Base-by-base conservation (phyloP, 176 grass and related monocot species). In the Paspalum vaginatum region DNA sequence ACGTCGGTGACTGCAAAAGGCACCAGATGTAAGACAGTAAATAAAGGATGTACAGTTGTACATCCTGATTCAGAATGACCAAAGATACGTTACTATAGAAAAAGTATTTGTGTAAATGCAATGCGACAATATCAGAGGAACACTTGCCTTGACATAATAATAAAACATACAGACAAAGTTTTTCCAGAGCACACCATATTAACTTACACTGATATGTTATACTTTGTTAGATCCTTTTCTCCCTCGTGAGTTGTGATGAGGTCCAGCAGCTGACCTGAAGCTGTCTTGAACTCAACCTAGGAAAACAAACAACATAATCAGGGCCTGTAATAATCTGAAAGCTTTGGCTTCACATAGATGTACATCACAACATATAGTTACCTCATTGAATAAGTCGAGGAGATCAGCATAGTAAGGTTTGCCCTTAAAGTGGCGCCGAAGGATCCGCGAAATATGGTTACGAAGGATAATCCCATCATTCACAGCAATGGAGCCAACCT, bases 221-320 rank as follows among this genome's bases (percentile, higher is more conserved):
- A 99, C 81, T 95, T 99, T 21, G 86, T 91, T 37, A 95, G 85
- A 86, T 95, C 90, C 47, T 91, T 86, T 82, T 95, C 88, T 84
- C 93, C 91, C 86, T 99, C 96, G 10, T 99, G 92, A 57, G 96
- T 95, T 61, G 84, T 91, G 83, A 99, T 89, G 66, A 95, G 87
- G 77, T 99, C 96, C 44, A 99, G 81, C 88, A 99, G 75, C 83
- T 99, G 96, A 46, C 96, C 96, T 74, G 93, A 99, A 85, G 96
- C 87, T 46, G 96, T 99, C 78, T 95, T 91, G 82, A 99, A 94
- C 54, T 92, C 93, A 77, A 99, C 91, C 96, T 99, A 87, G 12
- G 7, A 85, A 73, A 46, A 63, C 38, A 86, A 52, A 85, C 21
- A 74, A 56, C 18, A 81, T 62, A 61, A 60, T 75, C 41, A 77